Evolutionary conservation across 371 early-diverging fungal species (phyloP), one percentile per base, ranked within the genome.

Genomic region (Mucor ambiguus): DNA sequence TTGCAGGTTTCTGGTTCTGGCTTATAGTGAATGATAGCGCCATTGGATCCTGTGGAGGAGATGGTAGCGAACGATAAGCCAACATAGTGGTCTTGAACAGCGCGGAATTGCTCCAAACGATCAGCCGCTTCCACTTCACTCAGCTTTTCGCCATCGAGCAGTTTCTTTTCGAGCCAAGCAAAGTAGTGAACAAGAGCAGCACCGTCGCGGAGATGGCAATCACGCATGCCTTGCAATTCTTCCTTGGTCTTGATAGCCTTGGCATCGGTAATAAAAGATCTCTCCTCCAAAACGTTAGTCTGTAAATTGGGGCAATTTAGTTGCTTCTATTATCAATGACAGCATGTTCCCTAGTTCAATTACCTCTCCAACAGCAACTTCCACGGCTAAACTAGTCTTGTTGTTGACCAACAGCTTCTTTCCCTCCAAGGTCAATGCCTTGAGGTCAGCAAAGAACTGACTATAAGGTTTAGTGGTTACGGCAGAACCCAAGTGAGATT

Each of bases 1-100:
- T 78, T 81, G 61, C 92, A 93, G 14, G 81, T 83, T 9, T 84
- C 94, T 61, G 86, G 87, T 61, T 90, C 86, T 14, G 99, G 97
- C 74, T 90, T 90, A 87, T 99, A 99, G 78, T 99, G 99, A 72
- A 99, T 98, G 69, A 99, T 96, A 38, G 99, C 98, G 4, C 95
- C 99, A 71, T 99, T 99, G 28, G 96, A 76, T 2, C 99, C 99
- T 7, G 93, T 92, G 2, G 94, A 91, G 2, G 97, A 96, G 68
- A 99, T 99, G 18, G 99, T 99, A 71, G 94, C 97, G 72, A 99
- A 99, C 52, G 96, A 96, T 20, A 96, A 90, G 0, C 95, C 95
- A 33, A 95, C 92, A 75, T 91, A 95, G 70, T 90, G 76, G 16
- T 76, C 76, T 71, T 92, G 90, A 64, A 85, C 85, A 58, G 58